Percentiles rank a stretch among this genome's conserved stretches.
phyloP scores from a whole-genome alignment of 108 stramenopile genomes.

The Cyclotella choctawhatcheeana region DNA sequence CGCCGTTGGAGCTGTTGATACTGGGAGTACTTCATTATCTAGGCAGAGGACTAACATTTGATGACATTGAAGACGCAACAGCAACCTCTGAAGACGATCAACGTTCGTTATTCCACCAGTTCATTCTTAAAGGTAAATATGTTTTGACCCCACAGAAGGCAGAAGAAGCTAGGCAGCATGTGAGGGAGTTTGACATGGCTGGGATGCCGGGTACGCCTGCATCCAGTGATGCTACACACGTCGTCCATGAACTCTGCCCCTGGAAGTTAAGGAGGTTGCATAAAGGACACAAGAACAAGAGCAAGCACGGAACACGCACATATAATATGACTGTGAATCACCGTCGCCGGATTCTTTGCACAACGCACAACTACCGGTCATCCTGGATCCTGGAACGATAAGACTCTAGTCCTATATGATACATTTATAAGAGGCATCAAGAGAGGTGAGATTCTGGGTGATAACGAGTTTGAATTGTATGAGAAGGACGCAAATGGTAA shows the following conservation, averaged over 20 bases:
- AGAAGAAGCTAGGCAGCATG: conserved; percentile 3
- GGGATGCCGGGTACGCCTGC: conserved; percentile 29
- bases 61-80: conserved; percentile 28
- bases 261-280: conserved; percentile 6
- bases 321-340: conserved; percentile 26
- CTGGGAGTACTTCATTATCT: conserved; percentile 23
- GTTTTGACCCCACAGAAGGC: background rate
- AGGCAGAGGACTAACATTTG: conserved; percentile 32
- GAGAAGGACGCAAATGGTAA: conserved; percentile 6
- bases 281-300: conserved; percentile 28
- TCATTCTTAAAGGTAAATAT: conserved; percentile 22
- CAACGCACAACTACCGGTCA: conserved; percentile 29
- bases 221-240: conserved; percentile 26
- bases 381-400: conserved; percentile 16
- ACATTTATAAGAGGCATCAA: conserved; percentile 11
- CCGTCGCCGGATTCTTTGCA: conserved; percentile 15
- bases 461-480: conserved; percentile 21
- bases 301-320: conserved; percentile 23
- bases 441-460: background rate
- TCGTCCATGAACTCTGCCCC: conserved; percentile 12
- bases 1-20: conserved; percentile 18
- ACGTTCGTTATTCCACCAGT: conserved; percentile 21
- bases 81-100: conserved; percentile 16
- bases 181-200: conserved; percentile 11
- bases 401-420: conserved; percentile 21